Conservation (phyloP, 78 protist genomes). For the Paratrimastix pyriformis region DNA sequence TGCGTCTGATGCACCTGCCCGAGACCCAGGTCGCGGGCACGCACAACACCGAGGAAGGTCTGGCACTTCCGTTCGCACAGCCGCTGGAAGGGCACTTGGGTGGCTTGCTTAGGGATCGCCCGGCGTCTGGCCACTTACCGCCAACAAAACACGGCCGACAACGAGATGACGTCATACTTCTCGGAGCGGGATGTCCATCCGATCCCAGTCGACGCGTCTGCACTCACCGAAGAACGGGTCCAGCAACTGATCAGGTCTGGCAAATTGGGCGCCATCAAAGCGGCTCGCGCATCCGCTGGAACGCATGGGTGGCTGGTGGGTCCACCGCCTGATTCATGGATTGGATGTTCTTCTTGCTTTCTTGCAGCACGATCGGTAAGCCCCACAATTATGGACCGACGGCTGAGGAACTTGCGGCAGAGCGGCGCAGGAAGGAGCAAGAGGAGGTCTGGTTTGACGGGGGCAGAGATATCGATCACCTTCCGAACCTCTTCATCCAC, state of each 20-base stretch:
- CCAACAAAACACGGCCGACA: neutral
- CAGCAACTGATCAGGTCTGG: no score
- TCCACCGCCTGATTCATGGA: neutral
- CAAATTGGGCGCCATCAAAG: neutral
- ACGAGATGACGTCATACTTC: neutral
- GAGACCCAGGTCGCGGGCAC: neutral
- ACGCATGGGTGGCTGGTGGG: neutral
- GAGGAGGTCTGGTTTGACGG: no score
- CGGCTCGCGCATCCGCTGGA: neutral
- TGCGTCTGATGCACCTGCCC: neutral
- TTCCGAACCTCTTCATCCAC: no score
- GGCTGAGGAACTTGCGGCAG: neutral
- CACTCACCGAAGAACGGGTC: neutral
- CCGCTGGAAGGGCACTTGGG: no score
- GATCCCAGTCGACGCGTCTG: neutral
- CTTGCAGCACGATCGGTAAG: constrained; percentile 16
- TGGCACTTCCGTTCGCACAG: no score
- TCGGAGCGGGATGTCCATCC: neutral
- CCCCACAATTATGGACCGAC: constrained; percentile 47
- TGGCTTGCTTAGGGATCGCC: no score
- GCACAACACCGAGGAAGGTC: neutral
- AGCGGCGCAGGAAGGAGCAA: neutral
- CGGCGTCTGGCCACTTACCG: neutral
- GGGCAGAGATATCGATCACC: no score
- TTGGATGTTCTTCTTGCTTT: neutral